Evolutionary conservation across 805 yeast genomes (phyloP).

Genomic region (Hanseniaspora opuntiae): DNA sequence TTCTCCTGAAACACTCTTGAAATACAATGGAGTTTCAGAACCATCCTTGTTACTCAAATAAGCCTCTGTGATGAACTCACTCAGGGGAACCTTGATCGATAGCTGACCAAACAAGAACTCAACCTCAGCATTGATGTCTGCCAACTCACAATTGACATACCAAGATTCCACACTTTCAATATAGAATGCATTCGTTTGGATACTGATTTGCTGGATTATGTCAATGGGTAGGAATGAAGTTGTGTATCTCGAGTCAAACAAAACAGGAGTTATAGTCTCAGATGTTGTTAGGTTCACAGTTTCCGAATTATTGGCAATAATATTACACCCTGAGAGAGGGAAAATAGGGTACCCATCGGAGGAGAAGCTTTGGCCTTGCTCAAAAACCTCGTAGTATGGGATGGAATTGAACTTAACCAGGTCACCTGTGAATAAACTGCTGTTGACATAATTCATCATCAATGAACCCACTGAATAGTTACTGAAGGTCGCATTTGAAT

Average conservation of each 20-base stretch:
- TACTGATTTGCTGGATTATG: constrained; percentile 45
- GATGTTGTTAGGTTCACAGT: constrained; percentile 26
- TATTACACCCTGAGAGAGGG: constrained; percentile 34
- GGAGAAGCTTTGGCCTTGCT: constrained; percentile 11
- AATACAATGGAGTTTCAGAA: constrained; percentile 29
- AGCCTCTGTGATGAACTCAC: constrained; percentile 33
- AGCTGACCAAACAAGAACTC: constrained; percentile 42
- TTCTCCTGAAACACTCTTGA: constrained; percentile 34
- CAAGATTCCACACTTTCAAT: constrained; percentile 35
- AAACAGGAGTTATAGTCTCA: constrained; percentile 35
- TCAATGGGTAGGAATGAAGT: constrained; percentile 43
- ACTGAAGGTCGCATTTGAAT: not conserved
- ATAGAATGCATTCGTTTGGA: constrained; percentile 57
- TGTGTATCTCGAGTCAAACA: constrained; percentile 43
- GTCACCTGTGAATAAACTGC: constrained; percentile 30
- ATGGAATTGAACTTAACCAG: constrained; percentile 38
- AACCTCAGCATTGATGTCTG: constrained; percentile 35
- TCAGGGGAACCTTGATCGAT: constrained; percentile 37
- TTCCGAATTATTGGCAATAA: constrained; percentile 31
- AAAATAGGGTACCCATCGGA: constrained; percentile 33
- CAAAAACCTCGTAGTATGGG: constrained; percentile 26
- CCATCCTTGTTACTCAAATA: constrained; percentile 15
- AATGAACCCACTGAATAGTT: constrained; percentile 10
- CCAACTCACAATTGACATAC: constrained; percentile 50
- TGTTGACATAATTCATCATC: constrained; percentile 1